Percentiles rank a stretch among this genome's conserved stretches.
These are phyloP conservation scores for Nakaseomyces nivariensis DNA, from an alignment of 1,139 yeast genomes.

Conservation along the genomic window DNA sequence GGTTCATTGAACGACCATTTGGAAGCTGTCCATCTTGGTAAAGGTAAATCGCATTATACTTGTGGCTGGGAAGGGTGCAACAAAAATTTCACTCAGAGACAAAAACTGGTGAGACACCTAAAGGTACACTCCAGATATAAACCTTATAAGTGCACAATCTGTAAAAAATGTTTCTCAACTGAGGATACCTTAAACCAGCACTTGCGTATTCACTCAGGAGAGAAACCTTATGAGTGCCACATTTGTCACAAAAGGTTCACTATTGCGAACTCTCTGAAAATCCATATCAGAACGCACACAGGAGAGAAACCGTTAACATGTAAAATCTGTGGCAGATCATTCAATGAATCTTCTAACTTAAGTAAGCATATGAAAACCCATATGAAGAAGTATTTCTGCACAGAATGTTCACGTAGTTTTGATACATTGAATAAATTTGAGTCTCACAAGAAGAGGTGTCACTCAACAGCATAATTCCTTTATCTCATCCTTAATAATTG, in stretches of 20 bases:
- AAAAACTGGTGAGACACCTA: slow-evolving; percentile 74
- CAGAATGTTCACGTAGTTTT: slow-evolving; percentile 42
- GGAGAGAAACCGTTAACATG: slow-evolving; percentile 87
- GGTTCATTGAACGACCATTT: slow-evolving; percentile 65
- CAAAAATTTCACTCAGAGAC: slow-evolving; percentile 70
- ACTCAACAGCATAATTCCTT: not conserved
- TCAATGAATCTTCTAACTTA: slow-evolving; percentile 81
- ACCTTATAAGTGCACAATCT: slow-evolving; percentile 59
- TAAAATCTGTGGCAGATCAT: slow-evolving; percentile 73
- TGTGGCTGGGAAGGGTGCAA: slow-evolving; percentile 79
- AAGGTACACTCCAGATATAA: slow-evolving; percentile 80
- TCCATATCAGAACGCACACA: slow-evolving; percentile 75
- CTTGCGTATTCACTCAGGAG: slow-evolving; percentile 81
- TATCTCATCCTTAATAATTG: not conserved
- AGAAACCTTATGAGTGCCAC: slow-evolving; percentile 63
- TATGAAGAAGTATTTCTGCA: slow-evolving; percentile 41
- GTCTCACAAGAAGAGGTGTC: slow-evolving; percentile 12
- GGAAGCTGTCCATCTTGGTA: slow-evolving; percentile 55
- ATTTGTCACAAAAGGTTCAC: slow-evolving; percentile 60
- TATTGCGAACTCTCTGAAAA: slow-evolving; percentile 43
- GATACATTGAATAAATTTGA: slow-evolving; percentile 22
- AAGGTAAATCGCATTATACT: slow-evolving; percentile 57
- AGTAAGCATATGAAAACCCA: slow-evolving; percentile 80
- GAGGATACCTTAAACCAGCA: slow-evolving; percentile 53
- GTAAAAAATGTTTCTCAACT: slow-evolving; percentile 57